Conservation (phyloP, 371 early-diverging fungal genomes). For the Batkoa obscura region DNA sequence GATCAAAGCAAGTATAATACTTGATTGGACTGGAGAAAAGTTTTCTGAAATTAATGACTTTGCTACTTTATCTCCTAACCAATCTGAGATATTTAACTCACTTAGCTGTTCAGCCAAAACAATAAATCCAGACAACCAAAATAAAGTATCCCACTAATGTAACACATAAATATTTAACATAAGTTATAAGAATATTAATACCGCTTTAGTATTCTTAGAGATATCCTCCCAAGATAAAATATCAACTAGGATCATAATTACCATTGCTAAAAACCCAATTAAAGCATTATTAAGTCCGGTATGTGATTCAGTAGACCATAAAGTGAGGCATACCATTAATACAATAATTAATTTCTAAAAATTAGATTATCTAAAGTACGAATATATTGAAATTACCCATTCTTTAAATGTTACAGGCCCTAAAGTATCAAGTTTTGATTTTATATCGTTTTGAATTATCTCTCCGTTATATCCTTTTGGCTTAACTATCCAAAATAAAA, state of each 20-base stretch:
- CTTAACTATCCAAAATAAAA: constrained; percentile 15
- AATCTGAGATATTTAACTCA: constrained; percentile 38
- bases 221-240: constrained; percentile 53
- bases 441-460: neutral
- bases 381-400: constrained; percentile 12
- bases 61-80: constrained; percentile 34
- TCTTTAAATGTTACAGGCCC: constrained; percentile 10
- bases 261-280: constrained; percentile 40
- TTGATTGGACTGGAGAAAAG: constrained; percentile 12
- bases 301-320: constrained; percentile 41
- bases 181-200: constrained; percentile 9
- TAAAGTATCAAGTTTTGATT: neutral
- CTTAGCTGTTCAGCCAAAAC: constrained; percentile 52
- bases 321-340: constrained; percentile 25
- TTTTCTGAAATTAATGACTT: constrained; percentile 9
- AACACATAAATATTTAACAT: too few relatives aligned
- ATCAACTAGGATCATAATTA: constrained; percentile 26
- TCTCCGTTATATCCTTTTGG: constrained; percentile 6
- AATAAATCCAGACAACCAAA: constrained; percentile 64
- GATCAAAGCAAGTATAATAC: constrained; percentile 25
- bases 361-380: constrained; percentile 1
- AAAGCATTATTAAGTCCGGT: constrained; percentile 41
- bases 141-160: constrained; percentile 63
- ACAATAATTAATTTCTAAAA: constrained; percentile 26
- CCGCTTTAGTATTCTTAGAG: constrained; percentile 37